Conservation (phyloP, 345 rosid species). For the Salix caprea region DNA sequence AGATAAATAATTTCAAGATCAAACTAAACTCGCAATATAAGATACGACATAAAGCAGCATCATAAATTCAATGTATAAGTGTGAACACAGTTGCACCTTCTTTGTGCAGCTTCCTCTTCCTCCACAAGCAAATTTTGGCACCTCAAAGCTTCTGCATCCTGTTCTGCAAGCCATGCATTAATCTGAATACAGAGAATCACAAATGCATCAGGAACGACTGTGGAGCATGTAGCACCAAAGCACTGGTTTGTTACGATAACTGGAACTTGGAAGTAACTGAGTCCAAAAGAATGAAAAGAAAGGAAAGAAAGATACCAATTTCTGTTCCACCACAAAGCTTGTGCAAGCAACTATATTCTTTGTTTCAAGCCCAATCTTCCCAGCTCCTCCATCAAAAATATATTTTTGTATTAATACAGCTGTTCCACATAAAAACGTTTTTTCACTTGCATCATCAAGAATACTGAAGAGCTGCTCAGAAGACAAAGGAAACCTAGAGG, state of each 20-base stretch:
- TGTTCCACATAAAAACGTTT: slow-evolving; percentile 65
- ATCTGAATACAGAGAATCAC: slow-evolving; percentile 40
- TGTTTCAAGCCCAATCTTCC: slow-evolving; percentile 71
- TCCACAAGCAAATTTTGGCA: slow-evolving; percentile 87
- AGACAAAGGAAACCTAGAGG: slow-evolving; percentile 65
- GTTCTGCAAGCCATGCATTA: slow-evolving; percentile 86
- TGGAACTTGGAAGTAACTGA: neutral
- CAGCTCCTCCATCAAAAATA: slow-evolving; percentile 84
- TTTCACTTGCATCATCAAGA: slow-evolving; percentile 97
- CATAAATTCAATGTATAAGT: neutral
- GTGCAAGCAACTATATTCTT: slow-evolving; percentile 80
- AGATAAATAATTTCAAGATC: neutral
- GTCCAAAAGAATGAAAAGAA: neutral
- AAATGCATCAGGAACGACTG: neutral
- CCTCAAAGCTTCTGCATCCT: slow-evolving; percentile 92
- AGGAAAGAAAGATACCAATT: slow-evolving; percentile 48
- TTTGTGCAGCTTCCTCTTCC: slow-evolving; percentile 95
- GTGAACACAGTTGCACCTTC: slow-evolving; percentile 44
- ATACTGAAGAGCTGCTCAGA: slow-evolving; percentile 70
- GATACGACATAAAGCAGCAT: neutral
- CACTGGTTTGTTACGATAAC: neutral
- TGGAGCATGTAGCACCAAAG: neutral
- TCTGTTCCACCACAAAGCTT: slow-evolving; percentile 84
- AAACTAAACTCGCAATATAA: neutral
- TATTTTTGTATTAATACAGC: slow-evolving; percentile 75